Percentiles rank a stretch among this genome's conserved stretches.
phyloP scores from a whole-genome alignment of 2,329 filamentous ascomycete species.

The Celoporthe dispersa region DNA sequence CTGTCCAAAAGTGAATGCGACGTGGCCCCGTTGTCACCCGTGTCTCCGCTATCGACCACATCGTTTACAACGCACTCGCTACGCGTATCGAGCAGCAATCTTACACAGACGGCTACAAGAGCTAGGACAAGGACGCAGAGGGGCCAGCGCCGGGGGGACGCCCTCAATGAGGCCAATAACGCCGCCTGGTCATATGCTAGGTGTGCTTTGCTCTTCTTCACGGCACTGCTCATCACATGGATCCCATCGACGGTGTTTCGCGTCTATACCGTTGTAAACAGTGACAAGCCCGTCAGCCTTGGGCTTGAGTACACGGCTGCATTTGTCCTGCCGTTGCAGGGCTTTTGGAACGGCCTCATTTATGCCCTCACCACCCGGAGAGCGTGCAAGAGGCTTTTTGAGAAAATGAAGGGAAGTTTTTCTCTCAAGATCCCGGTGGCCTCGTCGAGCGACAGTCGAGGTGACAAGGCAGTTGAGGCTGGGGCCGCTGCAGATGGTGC shows the following conservation, averaged over 20 bases:
- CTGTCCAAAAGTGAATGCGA: slow-evolving; percentile 30
- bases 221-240: slow-evolving; percentile 74
- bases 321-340: slow-evolving; percentile 78
- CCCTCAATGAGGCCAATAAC: slow-evolving; percentile 59
- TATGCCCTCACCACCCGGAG: slow-evolving; percentile 72
- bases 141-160: slow-evolving; percentile 39
- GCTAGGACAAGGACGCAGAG: neutral
- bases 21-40: slow-evolving; percentile 10
- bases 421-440: neutral
- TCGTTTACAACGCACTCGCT: neutral
- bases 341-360: slow-evolving; percentile 83
- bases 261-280: slow-evolving; percentile 69
- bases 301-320: slow-evolving; percentile 71
- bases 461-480: neutral
- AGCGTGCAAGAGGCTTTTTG: slow-evolving; percentile 58
- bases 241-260: slow-evolving; percentile 79
- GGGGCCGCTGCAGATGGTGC: neutral
- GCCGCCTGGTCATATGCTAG: slow-evolving; percentile 73
- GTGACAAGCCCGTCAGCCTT: slow-evolving; percentile 51
- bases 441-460: neutral
- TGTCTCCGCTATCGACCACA: neutral
- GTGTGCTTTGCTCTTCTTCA: slow-evolving; percentile 72
- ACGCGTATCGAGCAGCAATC: neutral
- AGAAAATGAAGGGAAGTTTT: slow-evolving; percentile 36
- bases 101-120: neutral